Percentiles rank a stretch among this genome's conserved stretches.
phyloP scores from a whole-genome alignment of 1,284 basidiomycete genomes.

The Ganoderma sinense region DNA sequence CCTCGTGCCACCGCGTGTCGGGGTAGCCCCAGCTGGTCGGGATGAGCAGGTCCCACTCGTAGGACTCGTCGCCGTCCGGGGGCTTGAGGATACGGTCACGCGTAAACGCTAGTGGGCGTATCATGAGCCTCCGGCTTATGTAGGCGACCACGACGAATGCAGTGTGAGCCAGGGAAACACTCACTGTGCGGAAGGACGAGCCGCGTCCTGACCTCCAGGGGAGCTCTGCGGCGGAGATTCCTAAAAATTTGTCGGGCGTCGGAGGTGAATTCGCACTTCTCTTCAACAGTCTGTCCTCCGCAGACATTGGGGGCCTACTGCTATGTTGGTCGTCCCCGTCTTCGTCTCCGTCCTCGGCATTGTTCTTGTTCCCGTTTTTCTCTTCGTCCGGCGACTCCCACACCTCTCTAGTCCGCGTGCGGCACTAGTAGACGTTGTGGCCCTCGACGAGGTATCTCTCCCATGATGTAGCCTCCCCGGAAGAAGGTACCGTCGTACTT shows the following conservation, averaged over 20 bases:
- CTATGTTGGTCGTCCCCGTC: not conserved
- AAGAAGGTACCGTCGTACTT: not conserved
- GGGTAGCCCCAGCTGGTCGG: not conserved
- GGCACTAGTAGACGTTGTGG: not conserved
- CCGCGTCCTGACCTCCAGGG: not conserved
- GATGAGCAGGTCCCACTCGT: not conserved
- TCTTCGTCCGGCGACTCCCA: not conserved
- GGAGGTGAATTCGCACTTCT: not conserved
- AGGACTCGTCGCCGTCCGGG: not conserved
- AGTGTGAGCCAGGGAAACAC: not conserved
- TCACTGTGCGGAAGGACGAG: not conserved
- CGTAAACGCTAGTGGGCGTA: not conserved
- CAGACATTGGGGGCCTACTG: not conserved
- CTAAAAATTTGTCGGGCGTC: not conserved
- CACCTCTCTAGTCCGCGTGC: too few species aligned
- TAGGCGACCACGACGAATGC: not conserved
- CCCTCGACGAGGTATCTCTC: not conserved
- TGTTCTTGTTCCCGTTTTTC: not conserved
- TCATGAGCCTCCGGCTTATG: not conserved
- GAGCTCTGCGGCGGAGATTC: not conserved
- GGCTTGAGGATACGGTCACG: not conserved
- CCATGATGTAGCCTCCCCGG: not conserved
- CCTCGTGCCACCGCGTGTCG: not conserved
- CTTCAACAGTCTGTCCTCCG: not conserved
- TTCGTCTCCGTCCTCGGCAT: not conserved